phyloP scores from a whole-genome alignment of 257 asterid genomes.

The Lantana camara region DNA sequence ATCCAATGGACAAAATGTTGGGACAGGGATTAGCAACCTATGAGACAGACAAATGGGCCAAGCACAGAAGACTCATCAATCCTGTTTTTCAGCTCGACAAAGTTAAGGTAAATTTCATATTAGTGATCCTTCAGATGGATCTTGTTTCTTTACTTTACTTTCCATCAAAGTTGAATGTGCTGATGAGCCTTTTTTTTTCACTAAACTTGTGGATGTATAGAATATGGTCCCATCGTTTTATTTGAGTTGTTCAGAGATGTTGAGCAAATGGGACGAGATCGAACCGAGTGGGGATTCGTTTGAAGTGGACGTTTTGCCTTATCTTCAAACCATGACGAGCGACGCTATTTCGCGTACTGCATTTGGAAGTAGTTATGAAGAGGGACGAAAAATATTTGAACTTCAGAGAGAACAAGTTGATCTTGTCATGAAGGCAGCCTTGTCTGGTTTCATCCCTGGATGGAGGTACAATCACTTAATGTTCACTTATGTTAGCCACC shows the following conservation, averaged over 20 bases:
- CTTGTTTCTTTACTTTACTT: no score
- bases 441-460: constrained; percentile 9
- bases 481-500: not conserved
- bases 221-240: not conserved
- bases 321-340: constrained; percentile 50
- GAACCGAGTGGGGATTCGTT: constrained; percentile 26
- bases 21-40: constrained; percentile 28
- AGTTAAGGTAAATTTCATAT: constrained; percentile 33
- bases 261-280: constrained; percentile 19
- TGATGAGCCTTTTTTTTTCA: no score
- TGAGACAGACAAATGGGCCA: constrained; percentile 40
- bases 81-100: constrained; percentile 41
- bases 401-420: constrained; percentile 29
- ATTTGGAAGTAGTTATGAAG: constrained; percentile 45
- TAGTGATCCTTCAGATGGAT: not conserved
- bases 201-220: no score
- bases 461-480: constrained; percentile 5
- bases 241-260: not conserved
- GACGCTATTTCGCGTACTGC: constrained; percentile 67
- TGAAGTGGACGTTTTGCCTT: constrained; percentile 64
- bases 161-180: no score
- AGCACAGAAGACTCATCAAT: constrained; percentile 38
- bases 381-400: constrained; percentile 26
- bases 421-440: not conserved
- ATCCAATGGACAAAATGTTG: constrained; percentile 21